Evolutionary conservation across 805 yeast genomes (phyloP), one percentile per base, ranked within the genome.

Genomic region (Hanseniaspora clermontiae): DNA sequence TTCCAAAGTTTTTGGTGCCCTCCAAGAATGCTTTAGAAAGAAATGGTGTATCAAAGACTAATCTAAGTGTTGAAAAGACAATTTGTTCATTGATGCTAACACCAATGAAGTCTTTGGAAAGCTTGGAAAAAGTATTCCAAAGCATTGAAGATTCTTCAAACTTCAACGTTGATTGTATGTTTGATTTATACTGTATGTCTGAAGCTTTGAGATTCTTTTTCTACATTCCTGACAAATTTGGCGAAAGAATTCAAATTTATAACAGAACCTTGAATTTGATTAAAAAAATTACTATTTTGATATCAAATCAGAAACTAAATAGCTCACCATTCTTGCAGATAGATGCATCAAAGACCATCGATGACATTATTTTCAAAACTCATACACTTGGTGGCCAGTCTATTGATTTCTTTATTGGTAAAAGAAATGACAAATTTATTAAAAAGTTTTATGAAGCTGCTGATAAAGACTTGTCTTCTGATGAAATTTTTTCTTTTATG

Each of bases 121-220:
- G 59, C 29, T 53, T 69, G 42, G 57, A 60, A 20, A 55, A 62
- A 12, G 58, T 37, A 42, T 39, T 38, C 27, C 17, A 14, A n/a
- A 32, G 9, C n/a, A 24, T 36, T n/a, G 7, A 38, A 36, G 45
- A 34, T 20, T 11, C 62, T 36, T 58, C 60, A 17, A 55, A 59
- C 7, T 51, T 59, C 15, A 57, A 53, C 36, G 45, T 55, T 9
- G 43, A 59, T 3, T 63, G 62, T 40, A 51, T 62, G 5, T 59
- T 61, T 34, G 62, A 66, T n/a, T 52, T 72, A 42, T 64, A 65
- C 39, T 63, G 72, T 42, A 66, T 70, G 14, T 68, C 70, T 2
- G 74, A 74, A 43, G 71, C 73, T 29, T 63, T 72, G 49, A 68
- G 67, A 60, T 60, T 67, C 5, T 69, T 68, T 40, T 67, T 70